phyloP scores from a whole-genome alignment of 2,329 filamentous ascomycete species.

The Fusarium sulawesiense region DNA sequence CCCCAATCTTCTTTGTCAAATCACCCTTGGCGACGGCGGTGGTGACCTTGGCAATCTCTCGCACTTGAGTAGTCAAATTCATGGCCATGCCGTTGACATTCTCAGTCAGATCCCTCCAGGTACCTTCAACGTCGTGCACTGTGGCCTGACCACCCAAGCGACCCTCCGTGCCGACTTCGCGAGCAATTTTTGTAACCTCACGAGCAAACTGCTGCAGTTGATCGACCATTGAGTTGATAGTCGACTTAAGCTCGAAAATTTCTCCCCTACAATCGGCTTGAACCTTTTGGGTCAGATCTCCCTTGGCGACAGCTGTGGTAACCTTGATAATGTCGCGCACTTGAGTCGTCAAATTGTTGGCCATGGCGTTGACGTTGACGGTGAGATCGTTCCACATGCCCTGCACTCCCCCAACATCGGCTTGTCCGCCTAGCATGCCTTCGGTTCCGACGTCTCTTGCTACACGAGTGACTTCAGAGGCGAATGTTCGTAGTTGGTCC shows the following conservation, averaged over 20 bases:
- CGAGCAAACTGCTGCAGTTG: constrained; percentile 96
- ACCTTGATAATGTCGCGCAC: constrained; percentile 94
- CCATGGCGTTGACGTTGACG: constrained; percentile 89
- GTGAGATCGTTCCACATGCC: constrained; percentile 92
- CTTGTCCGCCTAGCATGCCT: constrained; percentile 84
- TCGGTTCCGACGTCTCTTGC: constrained; percentile 87
- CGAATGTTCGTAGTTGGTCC: constrained; percentile 84
- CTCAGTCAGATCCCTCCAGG: constrained; percentile 95
- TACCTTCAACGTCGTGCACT: constrained; percentile 95
- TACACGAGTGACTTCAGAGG: constrained; percentile 84
- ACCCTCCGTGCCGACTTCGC: constrained; percentile 96
- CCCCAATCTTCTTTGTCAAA: constrained; percentile 94
- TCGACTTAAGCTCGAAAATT: constrained; percentile 94
- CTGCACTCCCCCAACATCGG: constrained; percentile 84
- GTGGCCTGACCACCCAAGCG: constrained; percentile 94
- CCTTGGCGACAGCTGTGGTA: constrained; percentile 78
- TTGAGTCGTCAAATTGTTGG: constrained; percentile 86
- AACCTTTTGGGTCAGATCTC: constrained; percentile 96
- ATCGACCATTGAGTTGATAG: constrained; percentile 99
- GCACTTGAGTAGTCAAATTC: constrained; percentile 96
- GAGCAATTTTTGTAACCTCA: constrained; percentile 95
- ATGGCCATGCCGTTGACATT: constrained; percentile 99
- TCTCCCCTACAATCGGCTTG: constrained; percentile 92
- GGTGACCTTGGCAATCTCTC: constrained; percentile 96
- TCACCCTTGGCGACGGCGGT: constrained; percentile 95